Conservation (phyloP, 2,329 filamentous ascomycete genomes). For the Phialemoniopsis sp. region DNA sequence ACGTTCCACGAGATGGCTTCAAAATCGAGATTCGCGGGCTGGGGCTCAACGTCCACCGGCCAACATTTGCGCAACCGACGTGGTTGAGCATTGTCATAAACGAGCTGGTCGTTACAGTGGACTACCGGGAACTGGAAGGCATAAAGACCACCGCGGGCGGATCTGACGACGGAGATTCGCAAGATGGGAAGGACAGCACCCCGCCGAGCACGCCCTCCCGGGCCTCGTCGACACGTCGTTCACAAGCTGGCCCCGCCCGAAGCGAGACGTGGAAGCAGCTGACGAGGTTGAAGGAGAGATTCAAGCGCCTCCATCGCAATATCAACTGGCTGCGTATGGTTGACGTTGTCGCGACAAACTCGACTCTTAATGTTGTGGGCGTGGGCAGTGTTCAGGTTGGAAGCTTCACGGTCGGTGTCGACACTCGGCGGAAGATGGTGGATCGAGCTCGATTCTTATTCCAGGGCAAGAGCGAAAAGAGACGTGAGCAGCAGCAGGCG, state of each 20-base stretch:
- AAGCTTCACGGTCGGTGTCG: constrained; percentile 78
- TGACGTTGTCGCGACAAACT: constrained; percentile 81
- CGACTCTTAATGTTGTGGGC: constrained; percentile 70
- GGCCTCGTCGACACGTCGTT: too few species aligned
- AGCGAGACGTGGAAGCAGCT: constrained; percentile 79
- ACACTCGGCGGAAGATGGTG: constrained; percentile 87
- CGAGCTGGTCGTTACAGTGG: constrained; percentile 80
- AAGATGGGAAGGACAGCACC: constrained; percentile 4
- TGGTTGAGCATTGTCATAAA: constrained; percentile 89
- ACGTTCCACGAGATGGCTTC: constrained; percentile 83
- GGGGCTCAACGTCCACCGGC: constrained; percentile 83
- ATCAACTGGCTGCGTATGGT: constrained; percentile 87
- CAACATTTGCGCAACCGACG: constrained; percentile 94
- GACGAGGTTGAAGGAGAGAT: constrained; percentile 73
- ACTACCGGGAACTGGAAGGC: constrained; percentile 62
- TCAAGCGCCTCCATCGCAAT: constrained; percentile 81
- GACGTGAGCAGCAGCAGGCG: constrained; percentile 63
- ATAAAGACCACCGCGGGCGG: constrained; percentile 31
- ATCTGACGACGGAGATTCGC: constrained; percentile 17
- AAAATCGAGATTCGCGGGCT: constrained; percentile 86
- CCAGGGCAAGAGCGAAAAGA: constrained; percentile 60
- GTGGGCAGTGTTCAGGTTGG: constrained; percentile 84
- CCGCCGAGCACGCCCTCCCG: too few species aligned
- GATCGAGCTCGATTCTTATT: constrained; percentile 87
- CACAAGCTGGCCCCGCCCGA: constrained; percentile 29